These are phyloP conservation scores for Linnemannia zychae DNA, from an alignment of 192 early-diverging fungal genomes.

Conservation along the genomic window DNA sequence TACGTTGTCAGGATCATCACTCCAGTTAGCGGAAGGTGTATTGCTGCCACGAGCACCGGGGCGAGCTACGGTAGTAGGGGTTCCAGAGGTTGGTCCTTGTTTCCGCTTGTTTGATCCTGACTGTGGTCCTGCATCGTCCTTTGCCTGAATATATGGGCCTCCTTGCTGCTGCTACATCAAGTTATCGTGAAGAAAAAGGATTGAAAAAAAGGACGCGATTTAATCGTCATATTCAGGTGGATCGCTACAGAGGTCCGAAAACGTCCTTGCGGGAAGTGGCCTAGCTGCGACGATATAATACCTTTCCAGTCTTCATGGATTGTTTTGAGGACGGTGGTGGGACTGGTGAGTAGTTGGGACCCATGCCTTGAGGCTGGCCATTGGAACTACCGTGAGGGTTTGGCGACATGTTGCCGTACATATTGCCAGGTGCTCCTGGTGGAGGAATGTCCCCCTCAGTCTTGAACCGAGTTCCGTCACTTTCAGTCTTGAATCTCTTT, in stretches of 20 bases:
- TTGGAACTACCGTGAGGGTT: slow-evolving; percentile 62
- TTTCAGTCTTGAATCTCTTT: slow-evolving; percentile 52
- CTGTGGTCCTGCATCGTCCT: slow-evolving; percentile 36
- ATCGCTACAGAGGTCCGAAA: slow-evolving; percentile 5
- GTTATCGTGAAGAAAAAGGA: neutral
- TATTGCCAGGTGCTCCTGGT: slow-evolving; percentile 56
- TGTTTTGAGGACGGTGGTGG: slow-evolving; percentile 40
- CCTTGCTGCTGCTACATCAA: slow-evolving; percentile 19
- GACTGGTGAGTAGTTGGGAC: slow-evolving; percentile 53
- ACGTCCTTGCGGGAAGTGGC: neutral
- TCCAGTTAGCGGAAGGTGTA: slow-evolving; percentile 67
- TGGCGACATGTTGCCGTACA: slow-evolving; percentile 60
- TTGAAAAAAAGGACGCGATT: neutral
- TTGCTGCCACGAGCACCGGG: slow-evolving; percentile 25
- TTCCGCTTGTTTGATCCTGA: slow-evolving; percentile 44
- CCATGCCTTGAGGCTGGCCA: slow-evolving; percentile 61
- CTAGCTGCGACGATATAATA: slow-evolving; percentile 12
- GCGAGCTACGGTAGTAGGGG: slow-evolving; percentile 42
- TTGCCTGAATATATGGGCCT: slow-evolving; percentile 37
- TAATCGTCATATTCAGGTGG: slow-evolving; percentile 5
- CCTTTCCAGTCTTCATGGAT: slow-evolving; percentile 40
- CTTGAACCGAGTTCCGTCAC: slow-evolving; percentile 47
- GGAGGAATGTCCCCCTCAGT: slow-evolving; percentile 54
- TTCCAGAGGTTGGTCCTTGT: slow-evolving; percentile 22
- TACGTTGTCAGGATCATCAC: slow-evolving; percentile 82